phyloP scores from a whole-genome alignment of 1,284 basidiomycete species.

The Tylopilus sp. region DNA sequence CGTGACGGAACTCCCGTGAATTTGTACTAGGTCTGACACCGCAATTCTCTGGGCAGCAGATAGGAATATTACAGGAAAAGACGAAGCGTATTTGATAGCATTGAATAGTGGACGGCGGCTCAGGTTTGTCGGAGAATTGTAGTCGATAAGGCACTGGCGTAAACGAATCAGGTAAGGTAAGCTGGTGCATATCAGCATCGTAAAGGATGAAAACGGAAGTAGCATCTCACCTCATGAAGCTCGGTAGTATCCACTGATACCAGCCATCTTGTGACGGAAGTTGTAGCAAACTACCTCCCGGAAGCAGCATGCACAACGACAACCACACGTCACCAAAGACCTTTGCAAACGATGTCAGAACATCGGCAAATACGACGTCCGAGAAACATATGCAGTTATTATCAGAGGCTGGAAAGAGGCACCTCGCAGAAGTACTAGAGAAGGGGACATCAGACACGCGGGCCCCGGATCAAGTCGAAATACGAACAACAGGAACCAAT shows the following conservation, averaged over 20 bases:
- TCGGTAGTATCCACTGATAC: constrained; percentile 71
- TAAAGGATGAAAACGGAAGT: constrained; percentile 2
- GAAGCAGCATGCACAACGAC: constrained; percentile 74
- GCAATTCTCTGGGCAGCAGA: constrained; percentile 81
- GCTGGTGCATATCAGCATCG: constrained; percentile 40
- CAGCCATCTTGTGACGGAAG: constrained; percentile 60
- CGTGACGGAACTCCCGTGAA: constrained; percentile 43
- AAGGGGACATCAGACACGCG: constrained; percentile 3
- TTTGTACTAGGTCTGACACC: constrained; percentile 49
- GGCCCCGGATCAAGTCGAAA: background rate
- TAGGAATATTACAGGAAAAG: constrained; percentile 96
- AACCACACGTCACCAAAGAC: constrained; percentile 94
- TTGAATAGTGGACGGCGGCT: constrained; percentile 81
- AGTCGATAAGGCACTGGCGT: constrained; percentile 90
- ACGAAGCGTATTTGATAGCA: constrained; percentile 93
- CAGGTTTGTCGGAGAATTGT: constrained; percentile 60
- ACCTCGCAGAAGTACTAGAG: constrained; percentile 41
- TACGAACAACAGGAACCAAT: constrained; percentile 70
- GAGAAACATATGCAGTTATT: constrained; percentile 78
- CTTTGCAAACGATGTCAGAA: constrained; percentile 95
- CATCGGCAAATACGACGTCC: constrained; percentile 92
- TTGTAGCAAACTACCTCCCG: constrained; percentile 66
- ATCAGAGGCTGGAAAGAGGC: constrained; percentile 60
- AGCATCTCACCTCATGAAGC: constrained; percentile 73
- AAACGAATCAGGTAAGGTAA: constrained; percentile 89